These are phyloP conservation scores for Venturia effusa DNA, from an alignment of 2,329 filamentous ascomycete species.

Conservation along the genomic window DNA sequence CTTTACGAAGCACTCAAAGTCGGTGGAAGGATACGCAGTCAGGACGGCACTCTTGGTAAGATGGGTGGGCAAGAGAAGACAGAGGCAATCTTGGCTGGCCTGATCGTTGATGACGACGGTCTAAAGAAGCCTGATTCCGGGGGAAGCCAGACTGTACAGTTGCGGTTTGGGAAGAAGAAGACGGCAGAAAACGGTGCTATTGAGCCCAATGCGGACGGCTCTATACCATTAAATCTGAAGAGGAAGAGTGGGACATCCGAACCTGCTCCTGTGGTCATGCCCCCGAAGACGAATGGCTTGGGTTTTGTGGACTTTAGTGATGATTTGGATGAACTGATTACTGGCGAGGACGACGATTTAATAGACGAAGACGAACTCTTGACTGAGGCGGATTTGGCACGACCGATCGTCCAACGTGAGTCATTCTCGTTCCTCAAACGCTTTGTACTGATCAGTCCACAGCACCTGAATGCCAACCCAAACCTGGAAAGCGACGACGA, in stretches of 20 bases:
- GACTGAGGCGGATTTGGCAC: conserved; percentile 71
- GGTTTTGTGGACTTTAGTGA: conserved; percentile 59
- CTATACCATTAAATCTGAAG: conserved; percentile 29
- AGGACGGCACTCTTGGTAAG: conserved; percentile 51
- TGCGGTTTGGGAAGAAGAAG: conserved; percentile 58
- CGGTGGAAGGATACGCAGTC: conserved; percentile 56
- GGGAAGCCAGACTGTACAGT: conserved; percentile 44
- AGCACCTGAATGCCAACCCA: conserved; percentile 81
- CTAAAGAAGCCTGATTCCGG: conserved; percentile 64
- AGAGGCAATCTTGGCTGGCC: conserved; percentile 77
- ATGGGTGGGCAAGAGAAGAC: conserved; percentile 32
- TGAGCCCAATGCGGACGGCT: conserved; percentile 23
- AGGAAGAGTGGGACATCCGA: conserved; percentile 26
- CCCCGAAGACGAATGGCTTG: conserved; percentile 44
- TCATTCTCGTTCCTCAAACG: conserved; percentile 18
- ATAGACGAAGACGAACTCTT: conserved; percentile 87
- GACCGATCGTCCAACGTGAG: conserved; percentile 72
- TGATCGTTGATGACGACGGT: conserved; percentile 51
- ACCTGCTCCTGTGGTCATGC: conserved; percentile 16
- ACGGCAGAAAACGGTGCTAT: conserved; percentile 23
- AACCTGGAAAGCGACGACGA: conserved; percentile 76
- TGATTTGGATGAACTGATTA: conserved; percentile 46
- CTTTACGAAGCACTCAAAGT: conserved; percentile 50
- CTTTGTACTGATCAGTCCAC: conserved; percentile 11
- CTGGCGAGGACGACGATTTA: conserved; percentile 63